These are phyloP conservation scores for Boletellus sp. DNA, from an alignment of 768 basidiomycete species.

Conservation along the genomic window DNA sequence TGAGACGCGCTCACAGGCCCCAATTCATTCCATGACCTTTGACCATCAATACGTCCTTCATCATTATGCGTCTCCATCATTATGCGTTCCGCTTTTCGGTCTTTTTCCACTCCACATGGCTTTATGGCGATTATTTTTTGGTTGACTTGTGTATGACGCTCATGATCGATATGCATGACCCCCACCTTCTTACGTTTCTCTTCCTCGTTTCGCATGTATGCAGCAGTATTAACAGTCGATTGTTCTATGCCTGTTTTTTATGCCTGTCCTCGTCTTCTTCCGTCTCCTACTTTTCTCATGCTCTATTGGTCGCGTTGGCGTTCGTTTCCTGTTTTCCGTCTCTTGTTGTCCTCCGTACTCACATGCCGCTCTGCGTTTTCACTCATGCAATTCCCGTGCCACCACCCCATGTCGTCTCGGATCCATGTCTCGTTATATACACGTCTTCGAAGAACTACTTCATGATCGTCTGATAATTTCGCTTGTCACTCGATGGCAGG, in stretches of 20 bases:
- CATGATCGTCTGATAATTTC: too few species aligned
- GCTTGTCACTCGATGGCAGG: too few species aligned
- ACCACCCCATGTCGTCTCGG: too few species aligned
- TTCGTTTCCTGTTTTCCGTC: too few species aligned
- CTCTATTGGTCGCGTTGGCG: too few species aligned
- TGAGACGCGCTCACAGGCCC: slow-evolving; percentile 7
- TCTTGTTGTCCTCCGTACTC: too few species aligned
- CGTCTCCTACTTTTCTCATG: too few species aligned
- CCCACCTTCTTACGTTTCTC: neutral
- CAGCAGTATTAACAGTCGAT: neutral
- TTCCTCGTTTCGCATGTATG: neutral
- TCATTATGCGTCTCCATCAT: neutral
- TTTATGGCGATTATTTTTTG: slow-evolving; percentile 10
- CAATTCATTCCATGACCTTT: neutral
- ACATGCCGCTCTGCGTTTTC: too few species aligned
- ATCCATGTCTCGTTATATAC: too few species aligned
- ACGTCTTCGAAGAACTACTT: too few species aligned
- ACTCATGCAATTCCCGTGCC: too few species aligned
- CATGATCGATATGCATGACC: neutral
- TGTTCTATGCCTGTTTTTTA: neutral
- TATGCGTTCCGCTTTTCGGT: neutral
- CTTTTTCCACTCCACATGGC: slow-evolving; percentile 5
- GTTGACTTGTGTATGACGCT: slow-evolving; percentile 19
- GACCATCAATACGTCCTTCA: too few species aligned
- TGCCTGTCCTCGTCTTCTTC: neutral